phyloP scores from a whole-genome alignment of 768 basidiomycete species.

The Termitomyces sp. region DNA sequence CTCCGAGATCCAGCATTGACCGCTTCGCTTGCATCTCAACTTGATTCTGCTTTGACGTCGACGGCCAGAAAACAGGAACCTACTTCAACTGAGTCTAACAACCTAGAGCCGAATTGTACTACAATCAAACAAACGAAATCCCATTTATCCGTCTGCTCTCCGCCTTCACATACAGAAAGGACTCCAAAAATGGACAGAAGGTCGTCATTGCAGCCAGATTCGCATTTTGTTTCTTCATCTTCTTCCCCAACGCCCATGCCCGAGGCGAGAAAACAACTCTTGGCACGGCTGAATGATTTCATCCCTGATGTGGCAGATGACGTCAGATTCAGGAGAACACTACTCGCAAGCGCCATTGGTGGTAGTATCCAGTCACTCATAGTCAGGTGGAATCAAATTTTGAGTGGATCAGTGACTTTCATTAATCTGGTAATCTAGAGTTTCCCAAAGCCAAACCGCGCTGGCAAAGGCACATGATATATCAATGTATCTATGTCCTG shows the following conservation, averaged over 20 bases:
- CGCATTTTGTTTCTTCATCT: background rate
- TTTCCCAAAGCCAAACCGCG: slow-evolving; percentile 20
- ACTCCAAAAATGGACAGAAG: background rate
- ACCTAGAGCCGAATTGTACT: background rate
- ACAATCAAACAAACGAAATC: background rate
- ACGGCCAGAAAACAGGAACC: background rate
- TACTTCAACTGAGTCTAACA: background rate
- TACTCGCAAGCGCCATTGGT: slow-evolving; percentile 33
- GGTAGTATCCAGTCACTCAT: slow-evolving; percentile 33
- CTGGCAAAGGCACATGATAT: slow-evolving; percentile 28
- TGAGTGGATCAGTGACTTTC: background rate
- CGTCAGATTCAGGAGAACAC: slow-evolving; percentile 34
- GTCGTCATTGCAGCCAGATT: background rate
- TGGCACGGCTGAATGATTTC: slow-evolving; percentile 21
- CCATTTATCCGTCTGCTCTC: background rate
- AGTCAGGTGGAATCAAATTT: slow-evolving; percentile 22
- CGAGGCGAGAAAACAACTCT: slow-evolving; percentile 15
- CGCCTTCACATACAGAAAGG: background rate
- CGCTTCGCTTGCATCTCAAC: background rate
- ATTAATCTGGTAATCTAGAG: slow-evolving; percentile 15
- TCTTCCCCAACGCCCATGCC: slow-evolving; percentile 11
- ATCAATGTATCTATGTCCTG: slow-evolving; percentile 43
- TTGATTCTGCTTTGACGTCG: background rate
- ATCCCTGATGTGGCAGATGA: slow-evolving; percentile 18
- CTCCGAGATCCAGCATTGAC: background rate